Conservation (phyloP, 345 rosid species). For the Schrenkiella parvula region DNA sequence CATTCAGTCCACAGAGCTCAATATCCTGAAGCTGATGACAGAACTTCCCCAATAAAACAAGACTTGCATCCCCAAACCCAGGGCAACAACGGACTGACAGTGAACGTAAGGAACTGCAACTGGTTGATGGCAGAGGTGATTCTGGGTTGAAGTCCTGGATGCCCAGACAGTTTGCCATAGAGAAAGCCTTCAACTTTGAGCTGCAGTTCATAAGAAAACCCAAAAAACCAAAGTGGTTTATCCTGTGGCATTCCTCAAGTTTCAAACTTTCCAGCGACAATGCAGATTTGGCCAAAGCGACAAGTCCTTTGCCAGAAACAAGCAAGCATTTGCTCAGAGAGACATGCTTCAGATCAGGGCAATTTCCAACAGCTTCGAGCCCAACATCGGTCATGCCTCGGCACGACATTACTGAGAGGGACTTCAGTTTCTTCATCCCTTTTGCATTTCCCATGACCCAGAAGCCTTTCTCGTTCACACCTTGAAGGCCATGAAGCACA, state of each 20-base stretch:
- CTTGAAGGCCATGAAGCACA: constrained; percentile 56
- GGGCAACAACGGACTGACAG: constrained; percentile 68
- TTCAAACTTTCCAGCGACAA: constrained; percentile 66
- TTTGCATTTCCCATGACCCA: constrained; percentile 94
- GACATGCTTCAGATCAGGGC: constrained; percentile 74
- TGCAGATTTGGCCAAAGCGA: constrained; percentile 63
- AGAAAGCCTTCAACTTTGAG: constrained; percentile 53
- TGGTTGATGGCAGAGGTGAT: constrained; percentile 33
- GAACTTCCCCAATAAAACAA: constrained; percentile 62
- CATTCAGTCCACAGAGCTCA: constrained; percentile 61
- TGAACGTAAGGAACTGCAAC: constrained; percentile 58
- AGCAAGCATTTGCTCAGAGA: constrained; percentile 52
- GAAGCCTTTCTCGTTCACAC: constrained; percentile 84
- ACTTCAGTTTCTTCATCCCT: constrained; percentile 81
- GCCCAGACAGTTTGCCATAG: constrained; percentile 70
- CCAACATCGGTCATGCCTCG: constrained; percentile 78
- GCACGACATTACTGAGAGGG: constrained; percentile 61
- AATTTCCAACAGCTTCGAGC: constrained; percentile 70
- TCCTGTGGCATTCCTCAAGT: constrained; percentile 93
- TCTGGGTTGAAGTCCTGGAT: constrained; percentile 50
- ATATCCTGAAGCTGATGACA: constrained; percentile 70
- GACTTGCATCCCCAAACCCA: constrained; percentile 71
- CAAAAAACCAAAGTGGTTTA: constrained; percentile 76
- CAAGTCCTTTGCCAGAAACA: constrained; percentile 78
- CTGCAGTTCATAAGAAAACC: constrained; percentile 63